These are phyloP conservation scores for Stachybotrys chartarum DNA, from an alignment of 2,329 filamentous ascomycete genomes.

Conservation along the genomic window DNA sequence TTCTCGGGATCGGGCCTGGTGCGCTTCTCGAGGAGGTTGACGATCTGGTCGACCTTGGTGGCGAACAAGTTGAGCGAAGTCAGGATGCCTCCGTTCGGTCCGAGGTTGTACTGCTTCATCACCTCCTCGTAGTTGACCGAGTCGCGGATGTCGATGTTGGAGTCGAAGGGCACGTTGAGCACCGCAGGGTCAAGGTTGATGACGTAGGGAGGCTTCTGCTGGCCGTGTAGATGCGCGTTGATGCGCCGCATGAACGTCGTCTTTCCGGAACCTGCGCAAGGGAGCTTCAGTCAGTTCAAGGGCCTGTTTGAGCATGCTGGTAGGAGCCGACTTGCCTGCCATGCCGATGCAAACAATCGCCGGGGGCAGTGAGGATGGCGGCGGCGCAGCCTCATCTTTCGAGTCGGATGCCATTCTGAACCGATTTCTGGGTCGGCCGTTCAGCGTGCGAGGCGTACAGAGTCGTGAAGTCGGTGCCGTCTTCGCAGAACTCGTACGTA, in stretches of 20 bases:
- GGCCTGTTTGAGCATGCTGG: neutral
- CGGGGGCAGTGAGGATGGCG: conserved; percentile 47
- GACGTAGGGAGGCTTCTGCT: conserved; percentile 81
- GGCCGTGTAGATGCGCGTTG: conserved; percentile 81
- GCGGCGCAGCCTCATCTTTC: conserved; percentile 12
- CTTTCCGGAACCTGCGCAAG: conserved; percentile 72
- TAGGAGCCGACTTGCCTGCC: conserved; percentile 56
- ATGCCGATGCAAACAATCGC: conserved; percentile 94
- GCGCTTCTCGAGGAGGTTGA: conserved; percentile 83
- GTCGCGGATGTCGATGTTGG: conserved; percentile 98
- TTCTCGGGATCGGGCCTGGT: conserved; percentile 56
- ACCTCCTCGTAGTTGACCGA: conserved; percentile 99
- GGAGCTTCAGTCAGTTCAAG: neutral
- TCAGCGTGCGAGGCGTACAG: neutral
- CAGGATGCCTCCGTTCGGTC: conserved; percentile 93
- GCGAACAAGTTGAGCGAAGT: conserved; percentile 95
- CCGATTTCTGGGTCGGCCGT: neutral
- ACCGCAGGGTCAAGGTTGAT: conserved; percentile 97
- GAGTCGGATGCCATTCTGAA: neutral
- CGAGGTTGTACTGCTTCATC: conserved; percentile 98
- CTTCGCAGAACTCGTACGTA: neutral
- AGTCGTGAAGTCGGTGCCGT: neutral
- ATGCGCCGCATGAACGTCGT: conserved; percentile 99
- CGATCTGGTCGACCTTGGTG: conserved; percentile 95
- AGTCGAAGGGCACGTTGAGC: conserved; percentile 84